Evolutionary conservation across 768 basidiomycete genomes (phyloP), one percentile per base, ranked within the genome.

Genomic region (Pisolithus microcarpus): DNA sequence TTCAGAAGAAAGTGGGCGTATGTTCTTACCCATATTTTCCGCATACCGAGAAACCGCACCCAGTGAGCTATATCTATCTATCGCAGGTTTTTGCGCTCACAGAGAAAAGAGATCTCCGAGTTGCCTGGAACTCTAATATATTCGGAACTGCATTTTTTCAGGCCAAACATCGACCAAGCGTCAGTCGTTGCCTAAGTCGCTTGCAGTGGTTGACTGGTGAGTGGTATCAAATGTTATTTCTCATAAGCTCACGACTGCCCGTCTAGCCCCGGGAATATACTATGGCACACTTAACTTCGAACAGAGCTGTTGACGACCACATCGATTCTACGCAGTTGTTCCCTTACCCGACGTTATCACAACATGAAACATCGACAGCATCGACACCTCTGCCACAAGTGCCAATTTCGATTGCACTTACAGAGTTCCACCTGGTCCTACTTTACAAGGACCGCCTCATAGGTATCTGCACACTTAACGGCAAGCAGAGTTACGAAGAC

Each of bases 161-260:
- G 84, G 7, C 77, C 79, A 0, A 81, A 85, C 63, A 72, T 87
- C 18, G 81, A 81, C 57, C 82, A 87, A 68, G 79, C 79, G 18
- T 70, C 80, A n/a, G 31, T 84, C 84, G 13, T 64, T 87, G 28
- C 87, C 92, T 1, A 84, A 76, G 59, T 75, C 73, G 23, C 72
- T 96, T 57, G 95, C 91, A 4, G n/a, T 97, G 95, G 95, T 77
- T 95, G 73, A 95, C 91, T 45, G 82, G 94, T 91, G 50, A 57
- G 80, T 58, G 3, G 3, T 0, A 1, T 15, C 2, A 23, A 13
- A 23, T 21, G 7, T 40, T 46, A 10, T 46, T 51, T 40, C 21
- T 57, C 18, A 52, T 49, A 18, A 49, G 30, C 15, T 19, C 30
- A 38, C 38, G 7, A 7, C 15, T 2, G 19, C 34, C 31, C 49